Conservation (phyloP, 306 rosid genomes). For the Corylus avellana region DNA sequence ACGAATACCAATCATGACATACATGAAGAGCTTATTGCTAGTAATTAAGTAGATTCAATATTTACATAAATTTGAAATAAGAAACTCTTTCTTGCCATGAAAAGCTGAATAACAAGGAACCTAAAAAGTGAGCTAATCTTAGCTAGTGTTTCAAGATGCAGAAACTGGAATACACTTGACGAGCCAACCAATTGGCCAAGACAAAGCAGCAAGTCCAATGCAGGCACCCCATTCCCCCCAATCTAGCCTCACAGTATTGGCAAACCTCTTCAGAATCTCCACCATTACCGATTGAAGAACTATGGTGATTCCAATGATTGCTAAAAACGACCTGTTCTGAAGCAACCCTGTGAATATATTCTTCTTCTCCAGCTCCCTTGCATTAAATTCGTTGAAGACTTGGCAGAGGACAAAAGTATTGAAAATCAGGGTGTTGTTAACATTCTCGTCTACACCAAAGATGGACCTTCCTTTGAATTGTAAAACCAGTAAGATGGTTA, state of each 20-base stretch:
- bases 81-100: too few relatives aligned
- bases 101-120: too few relatives aligned
- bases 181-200: constrained; percentile 36
- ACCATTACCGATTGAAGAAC: constrained; percentile 28
- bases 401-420: constrained; percentile 32
- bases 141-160: too few relatives aligned
- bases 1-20: too few relatives aligned
- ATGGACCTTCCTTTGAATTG: too few relatives aligned
- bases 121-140: too few relatives aligned
- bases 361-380: constrained; percentile 36
- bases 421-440: constrained; percentile 28
- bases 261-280: not conserved
- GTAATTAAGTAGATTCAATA: too few relatives aligned
- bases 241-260: constrained; percentile 4
- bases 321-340: constrained; percentile 24
- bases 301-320: constrained; percentile 22
- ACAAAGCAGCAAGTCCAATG: constrained; percentile 29
- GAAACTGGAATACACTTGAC: constrained; percentile 16
- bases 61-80: too few relatives aligned
- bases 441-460: constrained; percentile 26
- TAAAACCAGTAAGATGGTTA: constrained; percentile 20
- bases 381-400: constrained; percentile 31
- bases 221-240: constrained; percentile 34
- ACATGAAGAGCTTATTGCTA: too few relatives aligned
- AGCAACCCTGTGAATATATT: constrained; percentile 24